Conservation (phyloP, 805 yeast genomes). For the Komagataella populi region DNA sequence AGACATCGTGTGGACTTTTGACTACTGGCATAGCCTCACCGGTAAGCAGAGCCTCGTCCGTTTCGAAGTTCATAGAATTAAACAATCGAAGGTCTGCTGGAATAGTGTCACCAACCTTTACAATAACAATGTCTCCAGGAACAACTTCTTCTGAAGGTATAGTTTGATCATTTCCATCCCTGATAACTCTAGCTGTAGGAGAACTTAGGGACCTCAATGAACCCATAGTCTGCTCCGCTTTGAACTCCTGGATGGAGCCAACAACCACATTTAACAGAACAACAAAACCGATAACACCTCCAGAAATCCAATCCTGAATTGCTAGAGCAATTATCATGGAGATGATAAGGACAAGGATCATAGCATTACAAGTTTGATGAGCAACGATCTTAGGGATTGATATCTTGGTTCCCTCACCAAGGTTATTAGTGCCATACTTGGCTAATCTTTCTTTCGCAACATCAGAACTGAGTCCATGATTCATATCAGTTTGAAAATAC, state of each 20-base stretch:
- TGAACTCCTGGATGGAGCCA: constrained; percentile 58
- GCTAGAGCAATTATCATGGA: constrained; percentile 63
- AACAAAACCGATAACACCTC: constrained; percentile 67
- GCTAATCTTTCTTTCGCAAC: constrained; percentile 16
- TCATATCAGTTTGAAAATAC: constrained; percentile 20
- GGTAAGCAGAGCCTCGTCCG: constrained; percentile 79
- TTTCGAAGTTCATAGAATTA: constrained; percentile 49
- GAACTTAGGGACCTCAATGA: constrained; percentile 53
- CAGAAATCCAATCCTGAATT: constrained; percentile 68
- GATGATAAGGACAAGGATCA: constrained; percentile 60
- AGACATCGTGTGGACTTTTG: constrained; percentile 32
- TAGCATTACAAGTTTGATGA: constrained; percentile 64
- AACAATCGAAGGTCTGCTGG: constrained; percentile 62
- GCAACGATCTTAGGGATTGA: constrained; percentile 40
- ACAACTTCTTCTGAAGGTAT: constrained; percentile 53
- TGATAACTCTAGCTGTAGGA: constrained; percentile 54
- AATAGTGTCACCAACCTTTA: constrained; percentile 60
- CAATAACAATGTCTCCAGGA: constrained; percentile 57
- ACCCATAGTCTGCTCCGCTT: constrained; percentile 72
- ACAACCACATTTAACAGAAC: constrained; percentile 48
- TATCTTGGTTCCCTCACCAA: constrained; percentile 47
- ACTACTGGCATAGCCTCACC: constrained; percentile 79
- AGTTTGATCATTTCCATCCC: constrained; percentile 43
- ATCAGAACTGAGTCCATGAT: constrained; percentile 30
- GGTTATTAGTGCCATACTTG: constrained; percentile 40